These are phyloP conservation scores for Yamadazyma atmosphaerica DNA, from an alignment of 1,139 yeast species.

Conservation along the genomic window DNA sequence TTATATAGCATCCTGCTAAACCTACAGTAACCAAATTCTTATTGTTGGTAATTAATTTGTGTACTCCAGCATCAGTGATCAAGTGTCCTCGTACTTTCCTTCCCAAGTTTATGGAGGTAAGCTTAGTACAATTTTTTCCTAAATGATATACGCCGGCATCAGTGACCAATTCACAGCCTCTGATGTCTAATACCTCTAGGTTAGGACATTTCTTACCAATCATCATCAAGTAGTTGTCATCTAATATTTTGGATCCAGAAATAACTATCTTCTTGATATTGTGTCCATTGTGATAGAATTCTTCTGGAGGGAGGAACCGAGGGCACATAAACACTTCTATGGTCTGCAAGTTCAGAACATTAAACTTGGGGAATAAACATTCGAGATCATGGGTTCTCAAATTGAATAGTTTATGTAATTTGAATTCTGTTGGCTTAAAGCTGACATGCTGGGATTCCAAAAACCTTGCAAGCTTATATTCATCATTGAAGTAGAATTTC, in stretches of 20 bases:
- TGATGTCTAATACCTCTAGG: conserved; percentile 65
- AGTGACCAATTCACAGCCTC: conserved; percentile 81
- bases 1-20: conserved; percentile 81
- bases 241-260: conserved; percentile 72
- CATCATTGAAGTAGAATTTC: conserved; percentile 55
- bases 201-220: conserved; percentile 60
- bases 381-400: conserved; percentile 31
- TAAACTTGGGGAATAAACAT: conserved; percentile 23
- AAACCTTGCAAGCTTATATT: conserved; percentile 48
- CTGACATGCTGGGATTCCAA: conserved; percentile 13
- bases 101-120: conserved; percentile 71
- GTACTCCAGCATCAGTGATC: conserved; percentile 70
- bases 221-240: conserved; percentile 55
- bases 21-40: conserved; percentile 71
- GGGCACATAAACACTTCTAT: conserved; percentile 88
- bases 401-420: conserved; percentile 38
- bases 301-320: conserved; percentile 53
- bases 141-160: conserved; percentile 73
- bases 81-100: conserved; percentile 68
- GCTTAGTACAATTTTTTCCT: conserved; percentile 56
- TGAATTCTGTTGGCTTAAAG: conserved; percentile 32
- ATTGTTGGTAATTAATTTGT: conserved; percentile 54
- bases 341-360: conserved; percentile 55
- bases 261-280: conserved; percentile 59
- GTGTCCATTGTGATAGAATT: conserved; percentile 38